Percentiles rank a stretch among this genome's conserved stretches.
Conservation (phyloP, 2,329 filamentous ascomycete species). For the Lomentospora prolificans region DNA sequence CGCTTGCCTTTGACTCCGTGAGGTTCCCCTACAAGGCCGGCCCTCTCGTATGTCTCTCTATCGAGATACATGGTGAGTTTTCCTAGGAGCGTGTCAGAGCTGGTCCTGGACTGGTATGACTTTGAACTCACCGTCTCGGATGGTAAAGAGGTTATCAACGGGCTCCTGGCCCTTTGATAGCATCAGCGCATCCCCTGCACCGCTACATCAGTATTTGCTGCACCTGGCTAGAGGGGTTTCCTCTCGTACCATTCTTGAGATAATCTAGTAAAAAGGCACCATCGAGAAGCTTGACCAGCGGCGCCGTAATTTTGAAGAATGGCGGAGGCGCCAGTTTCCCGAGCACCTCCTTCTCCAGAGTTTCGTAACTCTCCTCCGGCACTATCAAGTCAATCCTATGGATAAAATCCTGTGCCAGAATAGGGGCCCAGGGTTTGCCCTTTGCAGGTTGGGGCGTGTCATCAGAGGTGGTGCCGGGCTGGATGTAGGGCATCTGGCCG, state of each 20-base stretch:
- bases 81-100: constrained; percentile 36
- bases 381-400: constrained; percentile 68
- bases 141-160: constrained; percentile 61
- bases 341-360: constrained; percentile 43
- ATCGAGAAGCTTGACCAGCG: constrained; percentile 60
- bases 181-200: constrained; percentile 66
- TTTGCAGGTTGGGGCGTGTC: constrained; percentile 63
- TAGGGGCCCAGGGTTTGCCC: constrained; percentile 64
- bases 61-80: constrained; percentile 67
- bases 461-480: background rate
- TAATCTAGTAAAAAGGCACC: constrained; percentile 74
- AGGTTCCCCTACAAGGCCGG: constrained; percentile 67
- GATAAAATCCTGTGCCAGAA: constrained; percentile 55
- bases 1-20: constrained; percentile 48
- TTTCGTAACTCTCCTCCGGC: constrained; percentile 50
- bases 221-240: too few species aligned
- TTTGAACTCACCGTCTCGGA: constrained; percentile 68
- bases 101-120: too few species aligned
- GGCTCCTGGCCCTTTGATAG: constrained; percentile 67
- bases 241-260: constrained; percentile 63
- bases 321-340: constrained; percentile 22
- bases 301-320: constrained; percentile 64
- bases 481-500: constrained; percentile 55
- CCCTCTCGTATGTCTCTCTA: constrained; percentile 71
- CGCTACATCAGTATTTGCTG: background rate